Evolutionary conservation across 1,284 basidiomycete species (phyloP), one percentile per base, ranked within the genome.

Genomic region (Papiliotrema fonsecae): DNA sequence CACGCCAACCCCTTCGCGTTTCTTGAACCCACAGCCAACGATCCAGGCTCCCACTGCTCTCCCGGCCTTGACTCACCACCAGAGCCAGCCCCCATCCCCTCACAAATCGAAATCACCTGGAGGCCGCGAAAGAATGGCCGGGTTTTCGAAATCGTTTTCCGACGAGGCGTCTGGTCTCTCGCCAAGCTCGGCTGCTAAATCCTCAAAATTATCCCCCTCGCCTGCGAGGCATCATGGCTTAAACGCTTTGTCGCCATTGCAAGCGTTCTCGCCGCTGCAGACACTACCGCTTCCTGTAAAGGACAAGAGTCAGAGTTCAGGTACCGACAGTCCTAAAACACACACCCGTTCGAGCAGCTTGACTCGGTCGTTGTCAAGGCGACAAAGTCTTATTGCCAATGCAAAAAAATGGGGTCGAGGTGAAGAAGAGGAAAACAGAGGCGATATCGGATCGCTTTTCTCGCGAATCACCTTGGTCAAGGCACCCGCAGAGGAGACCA

Each of bases 401-500:
- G 65, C 60, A 14, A 60, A 51, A 16, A 46, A 47, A 24, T 65
- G 62, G 65, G 42, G 47, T 16, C 28, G 25, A 2, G 57, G 57
- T 19, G 52, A 56, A 3, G 36, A 49, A 18, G 44, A 45, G 2
- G 51, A 51, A 37, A 52, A 57, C 18, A 50, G 56, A 6, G 31
- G 28, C 18, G 53, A 52, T 32, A 51, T 54, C 1, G 43, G 45
- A 2, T 52, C 54, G 10, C 35, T 63, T 30, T 65, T 70, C 37
- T 70, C 66, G 14, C 54, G 65, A 10, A 49, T 74, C 43, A 67
- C 67, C 21, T 51, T 74, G 44, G 70, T 74, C 47, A 72, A 67
- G 48, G 72, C 72, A 14, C 71, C 71, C 2, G 46, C 49, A 6
- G 56, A 61, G 31, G 55, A 57, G 21, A 42, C 48, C 38, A 54